Percentiles rank a stretch among this genome's conserved stretches.
Evolutionary conservation across 768 basidiomycete genomes (phyloP).

Genomic region (Coprinellus aureogranulatus): DNA sequence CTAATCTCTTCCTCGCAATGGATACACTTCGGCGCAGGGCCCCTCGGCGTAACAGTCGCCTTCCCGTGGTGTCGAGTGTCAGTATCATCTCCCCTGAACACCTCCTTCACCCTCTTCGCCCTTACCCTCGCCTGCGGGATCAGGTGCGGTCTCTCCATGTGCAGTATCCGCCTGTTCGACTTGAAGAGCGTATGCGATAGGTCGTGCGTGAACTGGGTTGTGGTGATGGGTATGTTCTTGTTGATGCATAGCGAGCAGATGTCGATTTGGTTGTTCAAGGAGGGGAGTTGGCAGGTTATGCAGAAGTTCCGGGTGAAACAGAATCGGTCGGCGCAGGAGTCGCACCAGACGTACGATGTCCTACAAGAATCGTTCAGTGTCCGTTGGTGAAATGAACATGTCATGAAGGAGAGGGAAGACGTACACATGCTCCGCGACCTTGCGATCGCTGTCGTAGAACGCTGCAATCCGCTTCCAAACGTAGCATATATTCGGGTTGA

Average conservation of each 20-base stretch:
- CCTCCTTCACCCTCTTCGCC: constrained; percentile 2
- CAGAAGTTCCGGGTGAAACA: background rate
- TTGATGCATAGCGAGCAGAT: constrained; percentile 5
- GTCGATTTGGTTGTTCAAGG: constrained; percentile 6
- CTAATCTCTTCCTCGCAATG: constrained; percentile 4
- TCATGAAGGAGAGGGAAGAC: background rate
- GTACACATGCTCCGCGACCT: background rate
- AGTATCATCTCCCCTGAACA: background rate
- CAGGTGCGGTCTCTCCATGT: constrained; percentile 1
- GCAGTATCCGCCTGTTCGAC: background rate
- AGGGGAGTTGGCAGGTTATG: background rate
- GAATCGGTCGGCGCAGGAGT: background rate
- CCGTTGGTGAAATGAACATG: too few relatives aligned
- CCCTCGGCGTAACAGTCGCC: too few relatives aligned
- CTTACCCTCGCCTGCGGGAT: constrained; percentile 1
- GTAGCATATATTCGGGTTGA: background rate
- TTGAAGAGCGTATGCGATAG: constrained; percentile 9
- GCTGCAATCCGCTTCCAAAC: background rate
- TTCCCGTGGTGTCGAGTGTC: background rate
- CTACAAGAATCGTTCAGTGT: too few relatives aligned
- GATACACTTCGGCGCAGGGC: constrained; percentile 6
- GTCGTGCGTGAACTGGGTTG: constrained; percentile 3
- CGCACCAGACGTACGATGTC: background rate
- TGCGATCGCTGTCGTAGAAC: background rate
- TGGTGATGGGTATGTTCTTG: background rate